These are phyloP conservation scores for Phlebiopsis flavidoalba DNA, from an alignment of 768 basidiomycete genomes.

Conservation along the genomic window DNA sequence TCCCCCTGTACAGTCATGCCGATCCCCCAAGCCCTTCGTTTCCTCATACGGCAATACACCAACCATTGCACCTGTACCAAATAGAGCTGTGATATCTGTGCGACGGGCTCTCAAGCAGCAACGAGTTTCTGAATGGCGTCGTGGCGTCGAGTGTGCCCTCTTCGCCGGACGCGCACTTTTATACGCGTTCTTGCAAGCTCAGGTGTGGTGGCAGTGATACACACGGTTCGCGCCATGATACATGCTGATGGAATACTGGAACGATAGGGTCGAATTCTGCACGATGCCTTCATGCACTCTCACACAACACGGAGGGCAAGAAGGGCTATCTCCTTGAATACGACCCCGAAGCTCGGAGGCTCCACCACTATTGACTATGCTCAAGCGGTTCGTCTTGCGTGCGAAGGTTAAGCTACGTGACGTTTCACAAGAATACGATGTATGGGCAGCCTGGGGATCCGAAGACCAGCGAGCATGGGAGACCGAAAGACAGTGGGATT, in stretches of 20 bases:
- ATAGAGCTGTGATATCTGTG: constrained; percentile 70
- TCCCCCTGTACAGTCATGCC: constrained; percentile 11
- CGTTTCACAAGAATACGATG: constrained; percentile 70
- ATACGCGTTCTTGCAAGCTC: constrained; percentile 24
- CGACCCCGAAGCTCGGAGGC: constrained; percentile 58
- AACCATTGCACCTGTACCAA: constrained; percentile 52
- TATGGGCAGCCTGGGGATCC: constrained; percentile 79
- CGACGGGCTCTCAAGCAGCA: constrained; percentile 74
- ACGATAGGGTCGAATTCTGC: constrained; percentile 77
- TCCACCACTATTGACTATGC: constrained; percentile 55
- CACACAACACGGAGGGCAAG: constrained; percentile 36
- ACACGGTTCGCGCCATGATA: not conserved
- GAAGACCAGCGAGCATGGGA: constrained; percentile 31
- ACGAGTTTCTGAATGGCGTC: constrained; percentile 54
- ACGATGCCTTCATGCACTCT: constrained; percentile 85
- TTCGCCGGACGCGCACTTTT: constrained; percentile 16
- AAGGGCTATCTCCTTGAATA: constrained; percentile 67
- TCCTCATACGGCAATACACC: constrained; percentile 40
- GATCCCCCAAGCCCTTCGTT: constrained; percentile 35
- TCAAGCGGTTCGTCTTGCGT: constrained; percentile 83
- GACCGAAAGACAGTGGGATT: constrained; percentile 43
- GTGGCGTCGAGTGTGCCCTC: constrained; percentile 20
- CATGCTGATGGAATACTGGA: not conserved
- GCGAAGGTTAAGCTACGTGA: constrained; percentile 84
- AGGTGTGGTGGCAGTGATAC: constrained; percentile 11